Base-by-base conservation (phyloP, 805 yeast species). In the Jamesozyma gamospora region DNA sequence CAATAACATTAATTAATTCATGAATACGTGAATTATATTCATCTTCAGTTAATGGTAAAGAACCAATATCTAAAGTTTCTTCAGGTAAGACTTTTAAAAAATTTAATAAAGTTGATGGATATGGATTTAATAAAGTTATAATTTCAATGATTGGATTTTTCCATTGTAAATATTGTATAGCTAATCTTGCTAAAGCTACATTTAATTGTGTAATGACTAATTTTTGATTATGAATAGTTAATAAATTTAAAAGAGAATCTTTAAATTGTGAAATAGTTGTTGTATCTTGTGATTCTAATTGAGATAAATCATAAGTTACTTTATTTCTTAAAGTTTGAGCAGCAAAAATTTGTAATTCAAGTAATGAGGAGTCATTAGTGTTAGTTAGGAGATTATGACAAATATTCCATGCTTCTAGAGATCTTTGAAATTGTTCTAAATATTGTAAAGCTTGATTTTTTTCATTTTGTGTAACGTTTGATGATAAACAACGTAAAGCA, bases 21-120 rank as follows among this genome's bases (percentile, higher is more conserved):
- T 69, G 65, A 2, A 82, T 75, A 53, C 96, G 73, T 1, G 58
- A 47, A 40, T 73, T 70, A 53, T 81, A 82, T 55, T 90, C 95
- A 35, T 82, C 88, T 56, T 83, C 92, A 4, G 86, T 75, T 46
- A 90, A 66, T 14, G 88, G 80, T 1, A 92, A 75, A 42, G 77
- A 77, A 48, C 80, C 82, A 37, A 79, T 76, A 50, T 82, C 94
- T 33, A 79, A 63, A 33, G 87, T 71, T 62, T 92, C 98, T 58
- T 92, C 97, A 1, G 99, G 98, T 41, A 92, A 65, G 37, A 92
- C 79, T 56, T 78, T 79, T 46, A 92, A 70, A 52, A 90, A 87
- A 54, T 84, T 94, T 41, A 94, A 66, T 32, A 90, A 58, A 18
- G 51, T 36, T 75, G 59, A 40, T 59, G 63, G 50, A 71, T 56